Evolutionary conservation across 768 basidiomycete genomes (phyloP).

Genomic region (Gyrodon lividus): DNA sequence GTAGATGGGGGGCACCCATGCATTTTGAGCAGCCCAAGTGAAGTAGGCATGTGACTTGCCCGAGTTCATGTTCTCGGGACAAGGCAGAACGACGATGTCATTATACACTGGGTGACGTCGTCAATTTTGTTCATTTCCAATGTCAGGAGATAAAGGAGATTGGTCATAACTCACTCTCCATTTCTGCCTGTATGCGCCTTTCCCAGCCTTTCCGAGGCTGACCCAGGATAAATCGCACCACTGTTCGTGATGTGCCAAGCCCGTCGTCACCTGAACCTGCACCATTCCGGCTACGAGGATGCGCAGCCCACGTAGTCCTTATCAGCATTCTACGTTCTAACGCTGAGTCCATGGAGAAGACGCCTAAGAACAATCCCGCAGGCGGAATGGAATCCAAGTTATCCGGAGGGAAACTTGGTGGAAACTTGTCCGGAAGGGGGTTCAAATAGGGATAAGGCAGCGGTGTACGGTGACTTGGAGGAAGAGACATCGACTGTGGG

Average conservation of each 20-base stretch:
- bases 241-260: constrained; percentile 73
- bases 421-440: constrained; percentile 25
- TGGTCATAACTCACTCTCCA: constrained; percentile 68
- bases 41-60: constrained; percentile 94
- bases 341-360: constrained; percentile 85
- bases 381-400: constrained; percentile 75
- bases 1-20: constrained; percentile 85
- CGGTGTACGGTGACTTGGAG: constrained; percentile 43
- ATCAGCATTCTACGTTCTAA: constrained; percentile 86
- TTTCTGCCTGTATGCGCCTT: constrained; percentile 78
- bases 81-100: constrained; percentile 82
- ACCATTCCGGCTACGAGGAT: constrained; percentile 73
- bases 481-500: constrained; percentile 47
- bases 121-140: constrained; percentile 6
- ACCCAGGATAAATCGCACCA: constrained; percentile 88
- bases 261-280: constrained; percentile 69
- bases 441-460: constrained; percentile 39
- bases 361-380: constrained; percentile 83
- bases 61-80: constrained; percentile 92
- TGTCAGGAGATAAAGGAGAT: not conserved
- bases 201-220: constrained; percentile 80
- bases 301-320: constrained; percentile 86
- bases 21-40: constrained; percentile 87
- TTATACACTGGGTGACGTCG: constrained; percentile 60
- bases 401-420: constrained; percentile 65